Base-by-base conservation (phyloP, 192 early-diverging fungal species). In the Gorgonomyces haynaldii region DNA sequence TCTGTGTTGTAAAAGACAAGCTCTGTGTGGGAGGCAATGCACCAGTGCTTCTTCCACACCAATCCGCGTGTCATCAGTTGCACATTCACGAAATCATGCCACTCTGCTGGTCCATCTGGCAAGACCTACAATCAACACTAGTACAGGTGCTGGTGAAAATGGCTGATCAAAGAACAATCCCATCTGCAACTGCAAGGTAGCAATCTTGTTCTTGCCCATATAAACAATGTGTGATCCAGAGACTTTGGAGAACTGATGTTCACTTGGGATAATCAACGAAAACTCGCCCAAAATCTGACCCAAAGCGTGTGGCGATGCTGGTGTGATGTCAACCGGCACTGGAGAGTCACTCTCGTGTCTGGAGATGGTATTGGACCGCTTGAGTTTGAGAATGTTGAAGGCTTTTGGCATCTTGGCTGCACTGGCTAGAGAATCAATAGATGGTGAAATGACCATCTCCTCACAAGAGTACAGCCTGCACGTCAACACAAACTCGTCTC, bases 41-140 rank as follows among this genome's bases (percentile, higher is more conserved):
- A n/a, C 42, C 42, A 43, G 7, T 43, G 25, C 29, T 43, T 43
- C 13, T 43, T 27, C 42, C 42, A 43, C 6, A 43, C 29, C 22
- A 43, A 28, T n/a, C 42, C 42, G 6, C 42, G 25, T 9, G 42
- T 43, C 13, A 22, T 17, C 3, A 43, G 26, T 10, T 43, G 29
- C 25, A 43, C 25, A 27, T 43, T 43, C 26, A 43, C 15, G 26
- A 28, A 43, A 15, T 43, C 42, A 2, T 3, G 13, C 25, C 29
- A 28, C 6, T 21, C 29, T 21, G 23, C 29, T n/a, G 29, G 15
- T 25, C 22, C 42, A 8, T 17, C 15, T n/a, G 26, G 26, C 17
- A 43, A 28, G 0, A 28, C 42, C 42, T 43, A 43, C 10, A 43
- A 22, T 43, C 15, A 28, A 5, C 10, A 28, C 4, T 8, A n/a